Evolutionary conservation across 2,329 filamentous ascomycete genomes (phyloP), one percentile per base, ranked within the genome.

Genomic region (Orbilia blumenaviensis): DNA sequence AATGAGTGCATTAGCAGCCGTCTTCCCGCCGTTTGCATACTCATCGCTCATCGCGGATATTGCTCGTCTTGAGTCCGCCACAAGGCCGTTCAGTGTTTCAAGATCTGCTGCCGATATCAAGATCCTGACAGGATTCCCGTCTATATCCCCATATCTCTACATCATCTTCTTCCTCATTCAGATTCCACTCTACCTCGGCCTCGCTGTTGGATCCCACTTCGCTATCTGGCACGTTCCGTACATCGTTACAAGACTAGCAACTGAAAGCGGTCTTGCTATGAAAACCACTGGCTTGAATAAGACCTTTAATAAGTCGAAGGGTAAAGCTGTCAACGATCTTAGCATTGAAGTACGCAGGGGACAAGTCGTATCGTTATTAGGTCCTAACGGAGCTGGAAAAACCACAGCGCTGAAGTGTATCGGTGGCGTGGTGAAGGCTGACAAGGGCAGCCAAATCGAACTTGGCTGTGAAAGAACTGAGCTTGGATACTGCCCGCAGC

Each of bases 321-420:
- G 48, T 2, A 63, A 56, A 25, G 94, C 94, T 2, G 93, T 97
- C 44, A 86, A 93, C 74, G 85, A 89, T 42, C 84, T 97, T 41
- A 90, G 87, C 63, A 85, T 97, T 56, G 86, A 87, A 18, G 91
- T 92, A 1, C 86, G 88, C 3, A 88, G 89, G 77, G 94, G 94
- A 0, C 91, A 96, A 80, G 96, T 97, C 58, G 87, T 96, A 81
- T 92, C 94, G 1, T 85, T 97, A 0, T 86, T 97, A 0, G 94
- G 94, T 36, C 92, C 93, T 3, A 97, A 97, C 81, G 94, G 94
- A 23, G 93, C 90, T 79, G 94, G 94, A 36, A 97, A 97, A 82
- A 93, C 90, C 63, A 97, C 94, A 0, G 96, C 93, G 0, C 86
- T 97, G 3, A 92, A 97, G 81, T 91, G 91, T 8, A 94, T 97